Conservation (phyloP, 805 yeast genomes). For the Ogataea pignaliae region DNA sequence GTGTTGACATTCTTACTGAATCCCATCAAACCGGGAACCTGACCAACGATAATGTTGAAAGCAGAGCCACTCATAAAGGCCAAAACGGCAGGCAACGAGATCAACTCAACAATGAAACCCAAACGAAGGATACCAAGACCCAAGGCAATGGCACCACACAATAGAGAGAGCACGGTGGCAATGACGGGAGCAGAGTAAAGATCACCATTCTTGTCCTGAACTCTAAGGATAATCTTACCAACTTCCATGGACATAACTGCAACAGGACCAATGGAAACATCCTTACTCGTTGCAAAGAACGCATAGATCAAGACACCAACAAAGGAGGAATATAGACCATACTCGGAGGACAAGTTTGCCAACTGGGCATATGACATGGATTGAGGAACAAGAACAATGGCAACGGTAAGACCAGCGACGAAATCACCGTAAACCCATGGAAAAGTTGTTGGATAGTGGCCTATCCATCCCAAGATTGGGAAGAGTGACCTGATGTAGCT, state of each 20-base stretch:
- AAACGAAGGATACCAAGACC: slow-evolving; percentile 80
- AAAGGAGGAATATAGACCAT: slow-evolving; percentile 87
- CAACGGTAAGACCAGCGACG: slow-evolving; percentile 91
- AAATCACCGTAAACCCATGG: slow-evolving; percentile 76
- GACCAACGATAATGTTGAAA: slow-evolving; percentile 74
- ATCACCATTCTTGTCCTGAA: slow-evolving; percentile 39
- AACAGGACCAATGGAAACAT: slow-evolving; percentile 94
- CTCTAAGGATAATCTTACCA: slow-evolving; percentile 67
- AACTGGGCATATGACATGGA: slow-evolving; percentile 92
- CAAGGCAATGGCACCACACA: slow-evolving; percentile 81
- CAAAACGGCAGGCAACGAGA: slow-evolving; percentile 86
- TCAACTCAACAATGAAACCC: slow-evolving; percentile 85
- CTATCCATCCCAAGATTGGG: slow-evolving; percentile 81
- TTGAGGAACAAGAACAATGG: slow-evolving; percentile 90
- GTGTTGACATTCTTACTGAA: slow-evolving; percentile 63
- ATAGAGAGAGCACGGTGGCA: slow-evolving; percentile 73
- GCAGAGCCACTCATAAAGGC: slow-evolving; percentile 98
- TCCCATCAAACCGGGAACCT: slow-evolving; percentile 84
- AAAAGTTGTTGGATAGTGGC: slow-evolving; percentile 63
- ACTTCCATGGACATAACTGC: slow-evolving; percentile 92
- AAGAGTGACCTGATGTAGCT: slow-evolving; percentile 60
- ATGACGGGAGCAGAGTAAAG: slow-evolving; percentile 58
- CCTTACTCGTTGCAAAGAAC: slow-evolving; percentile 91
- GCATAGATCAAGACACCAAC: slow-evolving; percentile 87
- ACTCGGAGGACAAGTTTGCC: slow-evolving; percentile 77